Evolutionary conservation across 768 basidiomycete genomes (phyloP).

Genomic region (Brasilioporus rufonigricans): DNA sequence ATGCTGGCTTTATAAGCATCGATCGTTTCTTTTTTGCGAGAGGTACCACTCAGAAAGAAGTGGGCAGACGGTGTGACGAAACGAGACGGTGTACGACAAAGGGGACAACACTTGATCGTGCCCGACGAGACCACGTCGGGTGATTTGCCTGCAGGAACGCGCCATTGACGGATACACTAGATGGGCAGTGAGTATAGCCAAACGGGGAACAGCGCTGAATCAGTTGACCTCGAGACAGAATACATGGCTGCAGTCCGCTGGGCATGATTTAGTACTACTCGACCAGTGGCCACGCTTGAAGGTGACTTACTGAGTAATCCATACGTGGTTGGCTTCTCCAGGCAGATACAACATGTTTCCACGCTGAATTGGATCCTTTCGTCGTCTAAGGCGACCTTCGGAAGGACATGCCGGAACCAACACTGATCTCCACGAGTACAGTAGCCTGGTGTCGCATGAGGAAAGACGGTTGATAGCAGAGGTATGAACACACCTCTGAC

Average conservation of each 20-base stretch:
- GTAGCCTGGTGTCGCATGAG: slow-evolving; percentile 46
- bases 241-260: slow-evolving; percentile 73
- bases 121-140: slow-evolving; percentile 51
- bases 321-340: slow-evolving; percentile 67
- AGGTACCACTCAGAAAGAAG: slow-evolving; percentile 55
- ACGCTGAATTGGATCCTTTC: slow-evolving; percentile 36
- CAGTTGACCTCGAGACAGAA: slow-evolving; percentile 66
- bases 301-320: slow-evolving; percentile 60
- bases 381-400: slow-evolving; percentile 20
- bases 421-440: slow-evolving; percentile 69
- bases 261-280: slow-evolving; percentile 4
- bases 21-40: slow-evolving; percentile 49
- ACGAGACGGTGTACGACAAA: slow-evolving; percentile 65
- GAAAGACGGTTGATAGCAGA: not conserved
- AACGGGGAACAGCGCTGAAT: not conserved
- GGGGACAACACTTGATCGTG: slow-evolving; percentile 74
- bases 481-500: slow-evolving; percentile 44
- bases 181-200: slow-evolving; percentile 3
- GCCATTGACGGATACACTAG: slow-evolving; percentile 81
- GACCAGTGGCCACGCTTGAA: not conserved
- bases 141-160: slow-evolving; percentile 54
- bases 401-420: slow-evolving; percentile 66
- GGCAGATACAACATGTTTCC: slow-evolving; percentile 66
- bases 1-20: slow-evolving; percentile 71
- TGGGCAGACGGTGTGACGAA: slow-evolving; percentile 75